A percentile compares a stretch with the other conserved stretches of the same genome.
phyloP scores from a whole-genome alignment of 164 flowering plant genomes.

The Cinnamomum chago region DNA sequence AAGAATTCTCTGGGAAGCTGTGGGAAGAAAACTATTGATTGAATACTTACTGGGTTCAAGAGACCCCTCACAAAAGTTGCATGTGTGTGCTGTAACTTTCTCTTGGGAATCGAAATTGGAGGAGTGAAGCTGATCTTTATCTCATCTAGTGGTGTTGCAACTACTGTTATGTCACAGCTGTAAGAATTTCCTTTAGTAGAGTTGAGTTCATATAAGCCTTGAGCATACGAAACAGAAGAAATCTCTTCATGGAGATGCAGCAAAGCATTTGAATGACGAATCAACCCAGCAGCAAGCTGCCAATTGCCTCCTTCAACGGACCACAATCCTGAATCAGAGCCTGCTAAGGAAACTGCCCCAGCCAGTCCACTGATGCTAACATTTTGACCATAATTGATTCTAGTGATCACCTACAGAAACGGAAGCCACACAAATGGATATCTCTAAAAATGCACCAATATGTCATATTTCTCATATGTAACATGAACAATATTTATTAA shows the following conservation, averaged over 20 bases:
- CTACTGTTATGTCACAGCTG: conserved; percentile 60
- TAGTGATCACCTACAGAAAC: conserved; percentile 74
- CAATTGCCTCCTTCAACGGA: conserved; percentile 88
- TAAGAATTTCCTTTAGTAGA: conserved; percentile 72
- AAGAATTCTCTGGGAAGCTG: too few relatives aligned
- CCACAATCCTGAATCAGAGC: conserved; percentile 86
- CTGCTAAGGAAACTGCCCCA: conserved; percentile 96
- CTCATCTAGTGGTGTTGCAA: conserved; percentile 92
- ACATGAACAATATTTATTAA: background rate
- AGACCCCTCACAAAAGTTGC: conserved; percentile 86
- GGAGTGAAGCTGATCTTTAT: conserved; percentile 57
- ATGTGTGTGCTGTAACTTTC: conserved; percentile 80
- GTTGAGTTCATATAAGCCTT: conserved; percentile 64
- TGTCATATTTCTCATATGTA: background rate
- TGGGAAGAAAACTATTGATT: background rate
- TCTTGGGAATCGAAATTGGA: conserved; percentile 58
- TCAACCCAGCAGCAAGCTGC: conserved; percentile 85
- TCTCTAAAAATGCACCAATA: background rate
- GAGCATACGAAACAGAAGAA: conserved; percentile 51
- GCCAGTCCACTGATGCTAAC: conserved; percentile 84
- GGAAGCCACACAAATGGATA: background rate
- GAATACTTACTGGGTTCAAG: conserved; percentile 66
- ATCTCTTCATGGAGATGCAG: conserved; percentile 82
- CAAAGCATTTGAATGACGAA: conserved; percentile 57
- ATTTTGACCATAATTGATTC: conserved; percentile 97